Conservation (phyloP, 805 yeast genomes). For the Jamesozyma gamospora region DNA sequence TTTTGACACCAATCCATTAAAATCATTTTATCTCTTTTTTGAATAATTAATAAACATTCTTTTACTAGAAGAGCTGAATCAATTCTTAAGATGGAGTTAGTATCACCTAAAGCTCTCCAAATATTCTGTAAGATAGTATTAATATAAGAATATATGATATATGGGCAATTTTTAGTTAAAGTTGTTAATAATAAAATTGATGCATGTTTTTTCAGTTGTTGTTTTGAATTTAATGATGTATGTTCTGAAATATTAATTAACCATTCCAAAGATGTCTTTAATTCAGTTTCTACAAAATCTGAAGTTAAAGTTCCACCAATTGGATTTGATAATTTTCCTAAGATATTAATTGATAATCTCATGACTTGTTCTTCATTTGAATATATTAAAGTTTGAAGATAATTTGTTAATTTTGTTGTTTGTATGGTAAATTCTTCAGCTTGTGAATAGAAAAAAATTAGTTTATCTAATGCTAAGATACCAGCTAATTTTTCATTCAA, state of each 20-base stretch:
- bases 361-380: slow-evolving; percentile 71
- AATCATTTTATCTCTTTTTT: slow-evolving; percentile 62
- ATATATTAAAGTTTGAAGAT: slow-evolving; percentile 62
- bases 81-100: slow-evolving; percentile 54
- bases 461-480: slow-evolving; percentile 74
- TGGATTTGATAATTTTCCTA: slow-evolving; percentile 77
- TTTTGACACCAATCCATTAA: slow-evolving; percentile 63
- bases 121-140: slow-evolving; percentile 65
- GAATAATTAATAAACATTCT: slow-evolving; percentile 63
- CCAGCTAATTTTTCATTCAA: slow-evolving; percentile 70
- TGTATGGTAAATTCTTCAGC: slow-evolving; percentile 72
- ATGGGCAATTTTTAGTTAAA: slow-evolving; percentile 74
- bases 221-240: slow-evolving; percentile 34
- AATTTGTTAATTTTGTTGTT: slow-evolving; percentile 74
- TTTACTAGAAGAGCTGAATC: slow-evolving; percentile 75
- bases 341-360: slow-evolving; percentile 69
- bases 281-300: slow-evolving; percentile 83
- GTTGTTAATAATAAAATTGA: slow-evolving; percentile 73
- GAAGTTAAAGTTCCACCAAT: slow-evolving; percentile 72
- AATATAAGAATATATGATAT: slow-evolving; percentile 63
- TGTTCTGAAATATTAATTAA: slow-evolving; percentile 39
- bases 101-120: slow-evolving; percentile 76
- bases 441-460: slow-evolving; percentile 71
- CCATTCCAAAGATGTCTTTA: slow-evolving; percentile 80
- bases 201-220: slow-evolving; percentile 78